These are phyloP conservation scores for Gaeumannomyces sp. DNA, from an alignment of 2,329 filamentous ascomycete genomes.

Conservation along the genomic window DNA sequence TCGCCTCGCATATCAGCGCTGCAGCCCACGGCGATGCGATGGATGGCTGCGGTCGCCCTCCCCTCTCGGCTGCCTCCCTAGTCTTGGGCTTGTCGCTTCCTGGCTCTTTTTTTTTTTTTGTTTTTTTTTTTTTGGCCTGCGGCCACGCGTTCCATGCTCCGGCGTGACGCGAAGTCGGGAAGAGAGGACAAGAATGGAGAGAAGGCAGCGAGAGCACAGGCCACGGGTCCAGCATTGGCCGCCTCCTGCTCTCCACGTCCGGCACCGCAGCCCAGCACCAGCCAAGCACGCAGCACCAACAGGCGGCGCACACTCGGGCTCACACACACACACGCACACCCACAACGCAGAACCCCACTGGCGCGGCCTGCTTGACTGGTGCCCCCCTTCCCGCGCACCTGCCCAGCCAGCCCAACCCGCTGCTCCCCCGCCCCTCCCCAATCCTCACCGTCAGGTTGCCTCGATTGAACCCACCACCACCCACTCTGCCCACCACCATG, in stretches of 20 bases:
- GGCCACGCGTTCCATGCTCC: not conserved
- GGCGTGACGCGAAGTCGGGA: not conserved
- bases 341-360: slow-evolving; percentile 10
- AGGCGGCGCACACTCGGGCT: too few relatives aligned
- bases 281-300: not conserved
- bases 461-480: slow-evolving; percentile 3
- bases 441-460: slow-evolving; percentile 7
- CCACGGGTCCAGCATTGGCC: too few relatives aligned
- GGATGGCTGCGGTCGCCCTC: not conserved
- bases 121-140: too few relatives aligned
- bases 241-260: too few relatives aligned
- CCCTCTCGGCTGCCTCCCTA: not conserved
- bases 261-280: not conserved
- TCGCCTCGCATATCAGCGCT: not conserved
- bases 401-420: slow-evolving; percentile 6
- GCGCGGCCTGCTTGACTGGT: slow-evolving; percentile 8
- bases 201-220: not conserved
- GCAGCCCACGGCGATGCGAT: not conserved
- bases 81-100: not conserved
- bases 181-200: not conserved
- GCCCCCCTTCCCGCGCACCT: slow-evolving; percentile 10
- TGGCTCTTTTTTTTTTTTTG: too few relatives aligned
- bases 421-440: slow-evolving; percentile 5
- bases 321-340: slow-evolving; percentile 11
- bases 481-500: slow-evolving; percentile 1